These are phyloP conservation scores for Cyclocybe aegerita DNA, from an alignment of 768 basidiomycete species.

Conservation along the genomic window DNA sequence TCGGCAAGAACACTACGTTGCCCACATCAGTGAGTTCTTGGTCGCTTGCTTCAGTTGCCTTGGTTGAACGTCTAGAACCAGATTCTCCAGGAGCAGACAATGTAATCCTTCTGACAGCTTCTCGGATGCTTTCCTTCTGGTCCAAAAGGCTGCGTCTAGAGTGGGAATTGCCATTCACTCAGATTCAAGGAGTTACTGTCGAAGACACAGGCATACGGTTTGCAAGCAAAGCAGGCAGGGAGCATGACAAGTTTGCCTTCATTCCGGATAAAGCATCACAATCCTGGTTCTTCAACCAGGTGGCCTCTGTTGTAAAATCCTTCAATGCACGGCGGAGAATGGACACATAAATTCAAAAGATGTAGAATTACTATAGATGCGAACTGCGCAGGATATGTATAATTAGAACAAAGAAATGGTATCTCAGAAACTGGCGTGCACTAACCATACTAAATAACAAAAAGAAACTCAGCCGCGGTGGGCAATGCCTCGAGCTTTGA, in stretches of 20 bases:
- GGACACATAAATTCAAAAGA: conserved; percentile 30
- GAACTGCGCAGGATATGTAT: conserved; percentile 7
- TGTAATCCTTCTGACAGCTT: conserved; percentile 76
- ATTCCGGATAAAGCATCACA: conserved; percentile 75
- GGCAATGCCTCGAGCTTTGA: conserved; percentile 6
- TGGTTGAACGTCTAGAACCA: conserved; percentile 20
- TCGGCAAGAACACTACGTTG: conserved; percentile 83
- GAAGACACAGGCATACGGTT: conserved; percentile 92
- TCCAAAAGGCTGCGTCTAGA: conserved; percentile 80
- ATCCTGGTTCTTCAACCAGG: conserved; percentile 79
- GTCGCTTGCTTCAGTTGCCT: not conserved
- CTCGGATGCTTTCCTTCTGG: conserved; percentile 80
- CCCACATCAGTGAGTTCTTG: conserved; percentile 74
- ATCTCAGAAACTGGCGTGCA: conserved; percentile 4
- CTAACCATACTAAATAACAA: not conserved
- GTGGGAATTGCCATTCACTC: conserved; percentile 89
- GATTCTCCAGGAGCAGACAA: conserved; percentile 81
- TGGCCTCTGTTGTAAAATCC: conserved; percentile 72
- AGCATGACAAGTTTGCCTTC: conserved; percentile 73
- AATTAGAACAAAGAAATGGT: conserved; percentile 15
- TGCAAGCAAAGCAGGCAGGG: conserved; percentile 74
- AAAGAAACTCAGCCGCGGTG: conserved; percentile 4
- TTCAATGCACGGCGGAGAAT: conserved; percentile 76
- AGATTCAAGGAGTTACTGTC: conserved; percentile 83
- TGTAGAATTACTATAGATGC: not conserved